Conservation (phyloP, 176 grass and related monocot genomes). For the Zea mays region DNA sequence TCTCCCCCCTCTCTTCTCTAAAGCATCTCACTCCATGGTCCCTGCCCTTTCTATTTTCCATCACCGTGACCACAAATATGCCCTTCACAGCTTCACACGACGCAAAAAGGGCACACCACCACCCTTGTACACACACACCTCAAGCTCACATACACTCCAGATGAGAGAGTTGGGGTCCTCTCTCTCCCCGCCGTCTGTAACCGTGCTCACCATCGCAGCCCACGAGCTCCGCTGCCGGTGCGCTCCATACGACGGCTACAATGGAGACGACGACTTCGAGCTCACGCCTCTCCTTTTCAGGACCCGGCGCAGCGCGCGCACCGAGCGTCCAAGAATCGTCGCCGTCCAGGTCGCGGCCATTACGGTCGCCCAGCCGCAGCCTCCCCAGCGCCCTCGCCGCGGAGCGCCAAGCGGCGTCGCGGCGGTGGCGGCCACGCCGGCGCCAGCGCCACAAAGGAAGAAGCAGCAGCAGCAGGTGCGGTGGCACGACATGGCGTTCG, state of each 20-base stretch:
- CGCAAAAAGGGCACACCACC: constrained; percentile 3
- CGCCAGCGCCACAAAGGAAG: background rate
- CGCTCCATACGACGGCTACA: background rate
- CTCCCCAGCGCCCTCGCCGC: background rate
- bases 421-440: background rate
- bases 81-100: constrained; percentile 4
- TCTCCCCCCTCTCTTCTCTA: background rate
- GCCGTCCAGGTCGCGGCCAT: background rate
- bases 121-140: background rate
- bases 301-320: background rate
- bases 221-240: background rate
- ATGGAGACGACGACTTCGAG: constrained; percentile 33
- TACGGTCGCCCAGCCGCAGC: background rate
- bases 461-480: constrained; percentile 17
- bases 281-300: constrained; percentile 23
- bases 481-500: constrained; percentile 57
- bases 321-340: constrained; percentile 9
- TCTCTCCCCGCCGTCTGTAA: constrained; percentile 14
- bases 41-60: background rate
- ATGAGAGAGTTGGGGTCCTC: background rate
- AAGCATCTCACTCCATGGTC: background rate
- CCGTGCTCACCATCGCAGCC: constrained; percentile 23
- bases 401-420: background rate
- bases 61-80: background rate
- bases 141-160: too few relatives aligned